Evolutionary conservation across 306 rosid genomes (phyloP).

Genomic region (Malus asiatica): DNA sequence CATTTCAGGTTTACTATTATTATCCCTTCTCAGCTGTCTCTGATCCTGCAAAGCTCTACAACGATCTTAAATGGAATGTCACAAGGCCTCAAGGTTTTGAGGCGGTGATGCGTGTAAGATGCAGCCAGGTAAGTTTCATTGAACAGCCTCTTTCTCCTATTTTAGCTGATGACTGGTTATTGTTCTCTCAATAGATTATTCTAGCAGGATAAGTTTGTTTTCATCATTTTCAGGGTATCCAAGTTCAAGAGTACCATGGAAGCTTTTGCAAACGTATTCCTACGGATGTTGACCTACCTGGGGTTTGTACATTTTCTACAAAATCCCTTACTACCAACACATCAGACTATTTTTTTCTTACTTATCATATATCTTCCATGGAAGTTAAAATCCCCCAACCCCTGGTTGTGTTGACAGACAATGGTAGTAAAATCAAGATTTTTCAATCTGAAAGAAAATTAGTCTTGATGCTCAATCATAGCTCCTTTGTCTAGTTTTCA

Average conservation of each 20-base stretch:
- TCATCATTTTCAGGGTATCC: slow-evolving; percentile 62
- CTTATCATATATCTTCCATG: neutral
- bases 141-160: neutral
- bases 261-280: slow-evolving; percentile 96
- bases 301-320: slow-evolving; percentile 59
- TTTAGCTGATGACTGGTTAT: neutral
- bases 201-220: neutral
- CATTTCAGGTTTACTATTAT: slow-evolving; percentile 75
- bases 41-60: slow-evolving; percentile 92
- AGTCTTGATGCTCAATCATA: neutral
- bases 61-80: slow-evolving; percentile 96
- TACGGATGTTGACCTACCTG: slow-evolving; percentile 91
- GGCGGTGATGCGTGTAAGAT: slow-evolving; percentile 98
- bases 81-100: slow-evolving; percentile 98
- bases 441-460: neutral
- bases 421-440: neutral
- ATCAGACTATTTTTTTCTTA: neutral
- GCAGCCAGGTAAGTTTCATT: slow-evolving; percentile 79
- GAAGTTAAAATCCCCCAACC: neutral
- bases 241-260: slow-evolving; percentile 90
- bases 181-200: neutral
- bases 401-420: neutral
- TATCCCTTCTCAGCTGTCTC: slow-evolving; percentile 93
- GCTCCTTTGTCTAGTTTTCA: neutral
- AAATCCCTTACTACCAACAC: neutral